Percentiles rank a stretch among this genome's conserved stretches.
These are phyloP conservation scores for Fusarium duplospermum DNA, from an alignment of 2,329 filamentous ascomycete species.

Conservation along the genomic window DNA sequence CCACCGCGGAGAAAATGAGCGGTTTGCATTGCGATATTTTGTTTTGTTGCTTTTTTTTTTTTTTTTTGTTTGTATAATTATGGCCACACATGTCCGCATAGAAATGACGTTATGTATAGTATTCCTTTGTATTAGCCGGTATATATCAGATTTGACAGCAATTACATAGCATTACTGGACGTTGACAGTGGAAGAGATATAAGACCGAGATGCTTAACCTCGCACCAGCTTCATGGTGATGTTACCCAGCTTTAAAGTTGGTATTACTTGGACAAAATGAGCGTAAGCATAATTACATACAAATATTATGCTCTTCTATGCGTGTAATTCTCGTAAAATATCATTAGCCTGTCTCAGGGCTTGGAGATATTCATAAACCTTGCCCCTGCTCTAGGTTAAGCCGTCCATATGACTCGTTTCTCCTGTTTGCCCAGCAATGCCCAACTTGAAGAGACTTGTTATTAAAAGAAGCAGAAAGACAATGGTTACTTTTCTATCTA, in stretches of 20 bases:
- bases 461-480: neutral
- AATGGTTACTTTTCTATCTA: neutral
- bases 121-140: neutral
- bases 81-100: slow-evolving; percentile 3
- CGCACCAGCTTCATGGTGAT: neutral
- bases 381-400: neutral
- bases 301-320: neutral
- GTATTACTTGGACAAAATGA: neutral
- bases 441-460: neutral
- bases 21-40: neutral
- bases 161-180: neutral
- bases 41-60: neutral
- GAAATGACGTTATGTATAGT: neutral
- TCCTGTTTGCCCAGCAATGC: neutral
- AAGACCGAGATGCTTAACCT: neutral
- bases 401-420: neutral
- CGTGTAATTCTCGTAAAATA: neutral
- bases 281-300: neutral
- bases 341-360: neutral
- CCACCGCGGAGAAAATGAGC: slow-evolving; percentile 34
- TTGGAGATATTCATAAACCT: neutral
- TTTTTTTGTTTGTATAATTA: slow-evolving; percentile 22
- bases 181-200: neutral
- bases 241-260: neutral
- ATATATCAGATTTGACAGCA: neutral